Conservation (phyloP, 257 asterid genomes). For the Nicotiana benthamiana region DNA sequence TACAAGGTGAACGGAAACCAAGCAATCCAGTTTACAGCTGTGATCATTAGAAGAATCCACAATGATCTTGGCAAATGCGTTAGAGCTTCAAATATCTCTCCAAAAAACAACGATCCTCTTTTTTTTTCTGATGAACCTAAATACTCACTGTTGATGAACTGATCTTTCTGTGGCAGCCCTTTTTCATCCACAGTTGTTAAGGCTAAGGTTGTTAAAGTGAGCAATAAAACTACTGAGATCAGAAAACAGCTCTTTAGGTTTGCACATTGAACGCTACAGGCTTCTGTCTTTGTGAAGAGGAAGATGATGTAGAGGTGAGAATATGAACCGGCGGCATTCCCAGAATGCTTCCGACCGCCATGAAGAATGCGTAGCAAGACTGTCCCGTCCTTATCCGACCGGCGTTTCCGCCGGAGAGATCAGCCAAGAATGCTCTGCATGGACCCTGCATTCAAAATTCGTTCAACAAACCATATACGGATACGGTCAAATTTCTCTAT, state of each 20-base stretch:
- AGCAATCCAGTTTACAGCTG: slow-evolving; percentile 24
- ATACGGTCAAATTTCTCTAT: too few relatives aligned
- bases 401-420: slow-evolving; percentile 7
- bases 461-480: too few relatives aligned
- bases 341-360: slow-evolving; percentile 13
- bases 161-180: background rate
- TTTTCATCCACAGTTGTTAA: background rate
- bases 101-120: slow-evolving; percentile 3
- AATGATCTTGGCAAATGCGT: slow-evolving; percentile 19
- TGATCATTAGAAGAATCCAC: slow-evolving; percentile 25
- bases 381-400: background rate
- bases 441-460: background rate
- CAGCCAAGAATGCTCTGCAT: slow-evolving; percentile 6
- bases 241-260: slow-evolving; percentile 13
- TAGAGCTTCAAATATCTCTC: slow-evolving; percentile 14
- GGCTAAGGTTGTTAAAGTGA: slow-evolving; percentile 1
- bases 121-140: too few relatives aligned
- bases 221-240: background rate
- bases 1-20: slow-evolving; percentile 30
- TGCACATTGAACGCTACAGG: slow-evolving; percentile 13
- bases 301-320: background rate
- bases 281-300: slow-evolving; percentile 1
- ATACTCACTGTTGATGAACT: background rate
- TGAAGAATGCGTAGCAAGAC: slow-evolving; percentile 9
- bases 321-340: slow-evolving; percentile 12